A percentile compares a stretch with the other conserved stretches of the same genome.
Evolutionary conservation across 179 eudicot genomes (phyloP).

Genomic region (Beta macrorhiza): DNA sequence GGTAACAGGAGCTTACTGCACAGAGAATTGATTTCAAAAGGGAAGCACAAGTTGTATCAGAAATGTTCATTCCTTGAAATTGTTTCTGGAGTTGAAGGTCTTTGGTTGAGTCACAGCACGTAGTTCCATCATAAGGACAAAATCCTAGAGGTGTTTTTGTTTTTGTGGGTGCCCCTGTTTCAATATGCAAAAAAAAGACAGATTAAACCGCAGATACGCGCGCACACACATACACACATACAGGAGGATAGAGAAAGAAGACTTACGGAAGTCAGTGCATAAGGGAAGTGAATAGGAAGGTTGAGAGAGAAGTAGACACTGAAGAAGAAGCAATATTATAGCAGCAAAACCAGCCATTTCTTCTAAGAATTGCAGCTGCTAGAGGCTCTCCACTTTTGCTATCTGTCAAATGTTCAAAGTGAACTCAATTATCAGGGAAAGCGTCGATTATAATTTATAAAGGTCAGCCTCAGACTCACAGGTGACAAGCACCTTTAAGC

Average conservation of each 20-base stretch:
- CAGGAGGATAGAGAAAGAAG: conserved; percentile 19
- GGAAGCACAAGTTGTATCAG: conserved; percentile 67
- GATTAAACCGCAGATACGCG: not conserved
- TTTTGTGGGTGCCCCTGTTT: conserved; percentile 58
- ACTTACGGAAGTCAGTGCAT: conserved; percentile 70
- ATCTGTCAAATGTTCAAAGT: not conserved
- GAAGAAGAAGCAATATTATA: conserved; percentile 25
- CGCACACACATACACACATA: not conserved
- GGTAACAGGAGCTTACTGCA: conserved; percentile 50
- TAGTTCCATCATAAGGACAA: conserved; percentile 59
- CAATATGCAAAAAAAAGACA: not conserved
- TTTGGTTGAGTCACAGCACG: conserved; percentile 62
- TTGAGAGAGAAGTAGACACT: conserved; percentile 36
- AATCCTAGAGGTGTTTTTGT: conserved; percentile 39
- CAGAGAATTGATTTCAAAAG: conserved; percentile 71
- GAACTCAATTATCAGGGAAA: conserved; percentile 1
- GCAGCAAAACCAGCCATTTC: conserved; percentile 35
- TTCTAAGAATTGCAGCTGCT: not conserved
- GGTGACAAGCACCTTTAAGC: conserved; percentile 7
- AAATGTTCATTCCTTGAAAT: conserved; percentile 60
- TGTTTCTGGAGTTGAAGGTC: conserved; percentile 58
- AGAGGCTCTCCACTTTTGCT: not conserved
- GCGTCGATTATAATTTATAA: conserved; percentile 26
- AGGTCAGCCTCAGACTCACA: conserved; percentile 23
- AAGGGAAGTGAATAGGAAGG: conserved; percentile 58